phyloP scores from a whole-genome alignment of 805 yeast species.

The Barnettozyma sp. region DNA sequence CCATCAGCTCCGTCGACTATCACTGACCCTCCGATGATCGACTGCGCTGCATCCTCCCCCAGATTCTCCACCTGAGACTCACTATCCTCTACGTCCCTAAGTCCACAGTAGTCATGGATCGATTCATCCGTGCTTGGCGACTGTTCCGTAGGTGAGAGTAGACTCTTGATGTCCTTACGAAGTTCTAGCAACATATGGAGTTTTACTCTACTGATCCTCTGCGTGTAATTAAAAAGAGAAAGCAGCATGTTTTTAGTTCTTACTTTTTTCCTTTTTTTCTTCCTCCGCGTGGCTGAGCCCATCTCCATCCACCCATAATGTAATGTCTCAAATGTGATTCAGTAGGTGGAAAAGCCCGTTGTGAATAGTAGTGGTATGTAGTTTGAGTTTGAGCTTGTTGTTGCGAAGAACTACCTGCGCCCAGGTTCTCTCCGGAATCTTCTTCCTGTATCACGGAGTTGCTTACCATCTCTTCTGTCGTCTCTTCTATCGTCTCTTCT shows the following conservation, averaged over 20 bases:
- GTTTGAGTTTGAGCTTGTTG: no score
- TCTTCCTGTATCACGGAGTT: background rate
- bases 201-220: no score
- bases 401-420: no score
- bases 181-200: constrained; percentile 2
- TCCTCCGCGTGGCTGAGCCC: no score
- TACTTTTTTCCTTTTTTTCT: background rate
- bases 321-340: no score
- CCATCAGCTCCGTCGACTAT: constrained; percentile 15
- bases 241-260: no score
- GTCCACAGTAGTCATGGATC: background rate
- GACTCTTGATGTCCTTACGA: constrained; percentile 2
- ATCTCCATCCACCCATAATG: no score
- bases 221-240: no score
- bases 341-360: no score
- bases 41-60: constrained; percentile 9
- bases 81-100: background rate
- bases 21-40: constrained; percentile 42
- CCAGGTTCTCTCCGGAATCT: constrained; percentile 1
- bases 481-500: background rate
- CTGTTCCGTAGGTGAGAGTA: background rate
- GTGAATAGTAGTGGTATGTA: no score
- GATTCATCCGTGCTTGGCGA: background rate
- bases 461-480: constrained; percentile 1
- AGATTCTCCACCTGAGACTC: constrained; percentile 1